These are phyloP conservation scores for Candida arabinofermentans DNA, from an alignment of 805 yeast species.

Conservation along the genomic window DNA sequence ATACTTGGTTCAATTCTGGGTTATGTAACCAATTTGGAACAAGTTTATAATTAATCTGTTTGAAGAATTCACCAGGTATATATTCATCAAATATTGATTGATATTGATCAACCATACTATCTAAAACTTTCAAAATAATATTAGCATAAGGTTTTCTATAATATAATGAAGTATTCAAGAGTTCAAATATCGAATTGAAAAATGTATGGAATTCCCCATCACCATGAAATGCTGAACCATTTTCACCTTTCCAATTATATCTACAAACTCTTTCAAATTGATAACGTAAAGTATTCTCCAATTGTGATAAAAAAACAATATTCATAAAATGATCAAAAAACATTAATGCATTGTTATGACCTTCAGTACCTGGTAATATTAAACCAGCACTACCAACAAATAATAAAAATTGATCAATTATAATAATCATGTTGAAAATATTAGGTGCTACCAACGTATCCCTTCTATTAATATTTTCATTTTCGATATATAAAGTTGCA, in stretches of 20 bases:
- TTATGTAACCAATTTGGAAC: constrained; percentile 34
- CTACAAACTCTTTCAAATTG: constrained; percentile 48
- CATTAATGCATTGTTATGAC: constrained; percentile 22
- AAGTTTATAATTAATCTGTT: constrained; percentile 8
- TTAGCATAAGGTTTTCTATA: constrained; percentile 55
- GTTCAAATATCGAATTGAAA: constrained; percentile 43
- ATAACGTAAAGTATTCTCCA: constrained; percentile 50
- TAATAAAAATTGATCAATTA: constrained; percentile 67
- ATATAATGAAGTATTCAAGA: constrained; percentile 56
- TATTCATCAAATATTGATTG: constrained; percentile 28
- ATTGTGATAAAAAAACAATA: constrained; percentile 56
- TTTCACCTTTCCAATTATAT: constrained; percentile 27
- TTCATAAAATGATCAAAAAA: constrained; percentile 67
- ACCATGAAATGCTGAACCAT: constrained; percentile 18
- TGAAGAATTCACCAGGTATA: constrained; percentile 16
- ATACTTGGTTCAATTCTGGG: constrained; percentile 27
- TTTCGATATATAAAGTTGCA: constrained; percentile 50
- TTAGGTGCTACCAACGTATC: constrained; percentile 65
- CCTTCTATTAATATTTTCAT: constrained; percentile 50
- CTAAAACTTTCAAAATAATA: constrained; percentile 37
- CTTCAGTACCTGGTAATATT: constrained; percentile 31
- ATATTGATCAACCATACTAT: constrained; percentile 36
- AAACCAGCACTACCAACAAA: constrained; percentile 59
- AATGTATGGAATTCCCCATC: constrained; percentile 36
- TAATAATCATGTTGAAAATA: constrained; percentile 74